These are phyloP conservation scores for Ceratopteris richardii DNA, from an alignment of 75 land plant genomes.

Conservation along the genomic window DNA sequence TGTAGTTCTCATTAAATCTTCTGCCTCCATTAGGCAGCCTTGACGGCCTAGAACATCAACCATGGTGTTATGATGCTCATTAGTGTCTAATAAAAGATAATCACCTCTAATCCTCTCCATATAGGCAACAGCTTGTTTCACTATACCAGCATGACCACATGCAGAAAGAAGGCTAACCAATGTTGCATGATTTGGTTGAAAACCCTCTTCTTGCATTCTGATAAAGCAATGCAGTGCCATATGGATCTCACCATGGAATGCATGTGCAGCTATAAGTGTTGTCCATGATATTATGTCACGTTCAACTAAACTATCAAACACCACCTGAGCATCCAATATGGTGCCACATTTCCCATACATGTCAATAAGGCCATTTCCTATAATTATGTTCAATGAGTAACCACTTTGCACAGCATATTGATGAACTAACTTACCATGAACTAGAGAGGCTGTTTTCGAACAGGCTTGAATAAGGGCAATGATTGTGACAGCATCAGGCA, in stretches of 20 bases:
- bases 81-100: constrained; percentile 5
- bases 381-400: constrained; percentile 15
- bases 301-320: neutral
- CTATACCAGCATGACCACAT: constrained; percentile 32
- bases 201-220: constrained; percentile 16
- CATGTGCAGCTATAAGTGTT: constrained; percentile 17
- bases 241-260: constrained; percentile 18
- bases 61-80: constrained; percentile 35
- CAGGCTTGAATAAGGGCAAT: constrained; percentile 33
- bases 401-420: constrained; percentile 18
- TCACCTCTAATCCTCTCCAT: constrained; percentile 16
- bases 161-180: constrained; percentile 32
- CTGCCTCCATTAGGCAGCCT: constrained; percentile 31
- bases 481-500: constrained; percentile 23
- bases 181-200: constrained; percentile 26
- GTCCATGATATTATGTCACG: constrained; percentile 24
- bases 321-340: neutral
- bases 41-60: constrained; percentile 35
- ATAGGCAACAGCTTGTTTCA: constrained; percentile 16
- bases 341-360: constrained; percentile 38
- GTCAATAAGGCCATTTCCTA: constrained; percentile 31
- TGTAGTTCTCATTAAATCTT: constrained; percentile 23
- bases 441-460: constrained; percentile 26
- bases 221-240: constrained; percentile 15
- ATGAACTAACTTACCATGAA: constrained; percentile 31